These are phyloP conservation scores for Adiantum capillusveneris DNA, from an alignment of 75 land plant genomes.

Conservation along the genomic window DNA sequence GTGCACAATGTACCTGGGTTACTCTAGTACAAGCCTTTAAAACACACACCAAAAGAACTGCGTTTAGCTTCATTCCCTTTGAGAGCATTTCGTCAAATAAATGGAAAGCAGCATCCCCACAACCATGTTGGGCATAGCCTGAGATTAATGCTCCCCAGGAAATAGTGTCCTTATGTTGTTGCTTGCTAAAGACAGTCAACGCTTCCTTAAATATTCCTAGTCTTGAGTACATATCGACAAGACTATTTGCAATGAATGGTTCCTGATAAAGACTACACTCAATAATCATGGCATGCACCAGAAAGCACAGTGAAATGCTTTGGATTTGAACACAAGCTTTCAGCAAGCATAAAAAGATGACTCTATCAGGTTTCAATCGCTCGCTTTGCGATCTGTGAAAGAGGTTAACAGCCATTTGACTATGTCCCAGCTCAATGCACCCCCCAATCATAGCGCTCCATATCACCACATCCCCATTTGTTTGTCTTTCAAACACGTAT, in stretches of 20 bases:
- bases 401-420: neutral
- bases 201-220: neutral
- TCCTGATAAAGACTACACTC: neutral
- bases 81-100: neutral
- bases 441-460: conserved; percentile 3
- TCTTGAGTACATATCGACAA: neutral
- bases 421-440: neutral
- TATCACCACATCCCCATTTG: neutral
- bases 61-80: neutral
- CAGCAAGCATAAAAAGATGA: conserved; percentile 6
- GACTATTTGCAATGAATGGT: neutral
- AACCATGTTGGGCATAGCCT: neutral
- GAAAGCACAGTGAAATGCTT: neutral
- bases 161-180: neutral
- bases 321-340: conserved; percentile 2
- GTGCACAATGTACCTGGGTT: conserved; percentile 37
- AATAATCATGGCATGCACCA: neutral
- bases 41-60: neutral
- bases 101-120: neutral
- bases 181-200: neutral
- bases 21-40: neutral
- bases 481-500: neutral
- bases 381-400: neutral
- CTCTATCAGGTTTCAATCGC: neutral
- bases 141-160: neutral